Conservation (phyloP, 768 basidiomycete genomes). For the Collybia mongolica region DNA sequence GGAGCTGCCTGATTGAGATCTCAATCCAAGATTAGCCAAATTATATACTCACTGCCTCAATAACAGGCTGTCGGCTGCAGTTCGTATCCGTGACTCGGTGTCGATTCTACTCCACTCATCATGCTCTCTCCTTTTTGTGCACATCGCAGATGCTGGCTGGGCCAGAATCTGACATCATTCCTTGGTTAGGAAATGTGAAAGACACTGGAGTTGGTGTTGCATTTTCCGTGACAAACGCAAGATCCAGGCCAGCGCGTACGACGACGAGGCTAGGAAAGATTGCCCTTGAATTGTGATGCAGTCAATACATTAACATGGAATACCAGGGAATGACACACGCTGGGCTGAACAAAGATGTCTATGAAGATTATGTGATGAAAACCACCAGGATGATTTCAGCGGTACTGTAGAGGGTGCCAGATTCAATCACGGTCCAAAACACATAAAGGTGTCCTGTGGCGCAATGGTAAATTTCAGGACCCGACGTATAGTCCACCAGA, state of each 20-base stretch:
- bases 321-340: not conserved
- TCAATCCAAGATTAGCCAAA: too few species aligned
- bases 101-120: too few species aligned
- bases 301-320: not conserved
- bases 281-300: not conserved
- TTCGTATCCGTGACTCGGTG: too few species aligned
- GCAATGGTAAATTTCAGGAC: not conserved
- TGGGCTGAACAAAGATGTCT: slow-evolving; percentile 3
- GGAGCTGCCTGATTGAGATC: too few species aligned
- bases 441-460: not conserved
- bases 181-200: not conserved
- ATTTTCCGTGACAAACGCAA: not conserved
- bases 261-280: slow-evolving; percentile 6
- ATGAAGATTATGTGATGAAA: not conserved
- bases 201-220: not conserved
- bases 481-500: slow-evolving; percentile 2
- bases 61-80: too few species aligned
- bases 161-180: too few species aligned
- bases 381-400: not conserved
- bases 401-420: slow-evolving; percentile 7
- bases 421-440: slow-evolving; percentile 5
- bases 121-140: not conserved
- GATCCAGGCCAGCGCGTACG: slow-evolving; percentile 7
- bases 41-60: too few species aligned
- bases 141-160: not conserved